A percentile compares a stretch with the other conserved stretches of the same genome.
Conservation (phyloP, 768 basidiomycete genomes). For the Boletus rubescentipes region DNA sequence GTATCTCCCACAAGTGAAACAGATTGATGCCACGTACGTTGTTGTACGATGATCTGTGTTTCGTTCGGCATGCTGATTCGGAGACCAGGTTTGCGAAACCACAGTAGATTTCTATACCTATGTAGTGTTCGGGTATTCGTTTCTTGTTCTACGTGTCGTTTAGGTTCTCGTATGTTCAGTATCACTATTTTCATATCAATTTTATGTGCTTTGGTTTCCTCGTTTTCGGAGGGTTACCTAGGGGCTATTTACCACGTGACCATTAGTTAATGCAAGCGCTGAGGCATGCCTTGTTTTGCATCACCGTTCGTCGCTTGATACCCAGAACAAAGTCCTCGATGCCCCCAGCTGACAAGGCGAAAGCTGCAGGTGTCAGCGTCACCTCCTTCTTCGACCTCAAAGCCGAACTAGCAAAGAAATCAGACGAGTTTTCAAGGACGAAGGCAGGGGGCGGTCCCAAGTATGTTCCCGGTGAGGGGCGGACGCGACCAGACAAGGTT, state of each 20-base stretch:
- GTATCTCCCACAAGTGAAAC: slow-evolving; percentile 82
- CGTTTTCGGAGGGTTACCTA: background rate
- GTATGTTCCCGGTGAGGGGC: slow-evolving; percentile 55
- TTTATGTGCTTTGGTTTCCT: background rate
- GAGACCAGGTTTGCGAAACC: slow-evolving; percentile 48
- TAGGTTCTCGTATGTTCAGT: background rate
- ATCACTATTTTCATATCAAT: background rate
- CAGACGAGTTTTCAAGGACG: slow-evolving; percentile 61
- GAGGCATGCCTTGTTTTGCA: background rate
- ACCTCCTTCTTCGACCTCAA: slow-evolving; percentile 83
- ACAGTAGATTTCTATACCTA: slow-evolving; percentile 81
- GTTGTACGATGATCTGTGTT: background rate
- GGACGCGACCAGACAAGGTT: slow-evolving; percentile 71
- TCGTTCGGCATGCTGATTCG: slow-evolving; percentile 1
- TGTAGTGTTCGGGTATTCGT: slow-evolving; percentile 39
- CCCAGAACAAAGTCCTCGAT: slow-evolving; percentile 24
- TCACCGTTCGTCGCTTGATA: background rate
- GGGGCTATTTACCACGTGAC: slow-evolving; percentile 11
- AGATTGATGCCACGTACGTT: slow-evolving; percentile 95
- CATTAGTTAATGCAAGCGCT: background rate
- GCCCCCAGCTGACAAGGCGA: slow-evolving; percentile 55
- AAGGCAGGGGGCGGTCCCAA: slow-evolving; percentile 56
- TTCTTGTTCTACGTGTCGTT: slow-evolving; percentile 46
- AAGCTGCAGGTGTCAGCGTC: slow-evolving; percentile 67
- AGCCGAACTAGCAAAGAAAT: slow-evolving; percentile 48